Evolutionary conservation across 2,329 filamentous ascomycete genomes (phyloP).

Genomic region (Colletotrichum tropicicola): DNA sequence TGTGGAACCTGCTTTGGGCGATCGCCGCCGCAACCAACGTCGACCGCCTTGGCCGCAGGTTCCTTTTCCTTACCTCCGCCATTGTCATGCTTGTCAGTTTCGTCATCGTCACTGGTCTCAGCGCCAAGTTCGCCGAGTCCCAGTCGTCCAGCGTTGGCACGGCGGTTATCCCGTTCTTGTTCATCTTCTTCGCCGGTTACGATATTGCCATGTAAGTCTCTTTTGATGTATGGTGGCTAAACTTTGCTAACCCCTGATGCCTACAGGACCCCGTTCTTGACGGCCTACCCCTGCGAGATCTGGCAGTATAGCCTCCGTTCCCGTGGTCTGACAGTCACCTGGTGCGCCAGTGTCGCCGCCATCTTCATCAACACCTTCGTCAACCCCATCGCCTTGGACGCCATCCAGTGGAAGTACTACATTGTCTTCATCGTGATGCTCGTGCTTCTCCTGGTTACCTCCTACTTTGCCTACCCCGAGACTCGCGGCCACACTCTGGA

Average conservation of each 20-base stretch:
- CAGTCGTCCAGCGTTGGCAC: constrained; percentile 33
- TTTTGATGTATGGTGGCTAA: too few species aligned
- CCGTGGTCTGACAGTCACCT: constrained; percentile 15
- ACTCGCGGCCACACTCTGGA: constrained; percentile 26
- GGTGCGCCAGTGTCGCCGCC: constrained; percentile 19
- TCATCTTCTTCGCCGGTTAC: constrained; percentile 47
- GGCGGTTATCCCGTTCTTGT: constrained; percentile 46
- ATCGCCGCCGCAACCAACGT: constrained; percentile 25
- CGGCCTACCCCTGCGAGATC: constrained; percentile 25
- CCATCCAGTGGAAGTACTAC: constrained; percentile 54
- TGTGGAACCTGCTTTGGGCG: constrained; percentile 29
- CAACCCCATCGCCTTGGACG: constrained; percentile 52
- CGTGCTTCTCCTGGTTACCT: constrained; percentile 8
- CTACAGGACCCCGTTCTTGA: constrained; percentile 9
- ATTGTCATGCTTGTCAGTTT: constrained; percentile 24
- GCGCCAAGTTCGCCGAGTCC: constrained; percentile 31
- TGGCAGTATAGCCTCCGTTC: constrained; percentile 25
- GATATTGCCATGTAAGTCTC: constrained; percentile 26
- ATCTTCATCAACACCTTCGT: constrained; percentile 43
- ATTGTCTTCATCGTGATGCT: constrained; percentile 50
- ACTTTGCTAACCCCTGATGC: not conserved
- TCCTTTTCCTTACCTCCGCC: constrained; percentile 23
- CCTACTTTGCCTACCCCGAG: constrained; percentile 24
- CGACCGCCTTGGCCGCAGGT: constrained; percentile 23
- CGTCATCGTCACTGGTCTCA: constrained; percentile 25